A percentile compares a stretch with the other conserved stretches of the same genome.
Evolutionary conservation across 305 asterid species (phyloP).

Genomic region (Solanum aculeatissimum): DNA sequence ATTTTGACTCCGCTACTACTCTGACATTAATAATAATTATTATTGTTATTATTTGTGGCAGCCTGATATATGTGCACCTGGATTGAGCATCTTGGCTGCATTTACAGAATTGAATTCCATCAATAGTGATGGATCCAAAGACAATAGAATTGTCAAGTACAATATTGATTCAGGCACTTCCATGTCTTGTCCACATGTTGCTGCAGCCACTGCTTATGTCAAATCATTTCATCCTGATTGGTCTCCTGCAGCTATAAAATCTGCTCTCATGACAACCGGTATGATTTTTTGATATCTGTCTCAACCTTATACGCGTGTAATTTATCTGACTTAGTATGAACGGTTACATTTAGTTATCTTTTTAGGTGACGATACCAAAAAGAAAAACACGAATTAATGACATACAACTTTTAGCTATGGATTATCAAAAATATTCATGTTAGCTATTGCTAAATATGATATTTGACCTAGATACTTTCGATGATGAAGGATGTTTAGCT

Average conservation of each 20-base stretch:
- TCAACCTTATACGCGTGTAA: not conserved
- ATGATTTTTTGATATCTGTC: not conserved
- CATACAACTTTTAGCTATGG: not conserved
- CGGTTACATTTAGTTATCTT: not conserved
- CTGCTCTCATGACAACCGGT: slow-evolving; percentile 91
- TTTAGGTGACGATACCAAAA: not conserved
- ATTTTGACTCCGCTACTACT: not conserved
- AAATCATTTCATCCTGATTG: slow-evolving; percentile 67
- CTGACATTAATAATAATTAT: not conserved
- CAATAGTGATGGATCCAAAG: slow-evolving; percentile 6
- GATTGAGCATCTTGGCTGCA: slow-evolving; percentile 65
- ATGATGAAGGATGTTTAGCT: not conserved
- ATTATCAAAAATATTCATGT: not conserved
- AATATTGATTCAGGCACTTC: slow-evolving; percentile 69
- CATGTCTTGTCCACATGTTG: slow-evolving; percentile 77
- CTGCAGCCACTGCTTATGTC: slow-evolving; percentile 73
- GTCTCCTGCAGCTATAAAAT: slow-evolving; percentile 81
- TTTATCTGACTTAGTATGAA: not conserved
- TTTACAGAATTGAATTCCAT: slow-evolving; percentile 19
- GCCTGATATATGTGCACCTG: slow-evolving; percentile 90
- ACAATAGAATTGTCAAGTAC: slow-evolving; percentile 27
- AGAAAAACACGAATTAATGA: not conserved
- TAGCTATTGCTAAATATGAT: not conserved
- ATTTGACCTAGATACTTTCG: not conserved
- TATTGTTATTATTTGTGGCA: slow-evolving; percentile 1